These are phyloP conservation scores for Eucalyptus polyanthemos DNA, from an alignment of 345 rosid species.

Conservation along the genomic window DNA sequence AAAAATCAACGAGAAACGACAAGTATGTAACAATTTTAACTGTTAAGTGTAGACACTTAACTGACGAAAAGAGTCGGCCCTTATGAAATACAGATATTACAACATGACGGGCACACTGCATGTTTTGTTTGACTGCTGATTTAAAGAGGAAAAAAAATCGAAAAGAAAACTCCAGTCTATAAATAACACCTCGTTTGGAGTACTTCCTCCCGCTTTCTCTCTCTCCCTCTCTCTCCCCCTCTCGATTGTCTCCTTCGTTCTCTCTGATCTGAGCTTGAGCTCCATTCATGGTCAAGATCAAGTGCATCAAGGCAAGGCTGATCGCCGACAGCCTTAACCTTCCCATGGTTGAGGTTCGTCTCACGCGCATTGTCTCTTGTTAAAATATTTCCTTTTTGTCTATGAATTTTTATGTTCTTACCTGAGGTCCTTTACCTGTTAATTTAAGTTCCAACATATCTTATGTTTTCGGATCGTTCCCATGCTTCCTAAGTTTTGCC, in stretches of 20 bases:
- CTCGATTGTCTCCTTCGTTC: background rate
- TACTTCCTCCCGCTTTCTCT: background rate
- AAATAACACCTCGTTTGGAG: no score
- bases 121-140: no score
- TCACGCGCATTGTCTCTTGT: background rate
- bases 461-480: background rate
- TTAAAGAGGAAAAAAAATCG: background rate
- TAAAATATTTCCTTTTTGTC: no score
- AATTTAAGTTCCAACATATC: background rate
- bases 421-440: no score
- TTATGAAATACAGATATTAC: no score
- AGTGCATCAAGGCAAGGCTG: conserved; percentile 69
- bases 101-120: no score
- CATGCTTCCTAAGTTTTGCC: background rate
- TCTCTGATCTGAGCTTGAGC: background rate
- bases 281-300: conserved; percentile 46
- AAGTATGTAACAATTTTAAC: no score
- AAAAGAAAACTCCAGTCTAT: no score
- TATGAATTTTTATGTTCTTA: no score
- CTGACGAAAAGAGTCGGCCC: no score
- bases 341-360: conserved; percentile 78
- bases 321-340: conserved; percentile 96
- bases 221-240: background rate
- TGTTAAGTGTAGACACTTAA: no score
- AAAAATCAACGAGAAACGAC: background rate